Evolutionary conservation across 1,139 yeast genomes (phyloP), one percentile per base, ranked within the genome.

Genomic region (Schwanniomyces etchellsii): DNA sequence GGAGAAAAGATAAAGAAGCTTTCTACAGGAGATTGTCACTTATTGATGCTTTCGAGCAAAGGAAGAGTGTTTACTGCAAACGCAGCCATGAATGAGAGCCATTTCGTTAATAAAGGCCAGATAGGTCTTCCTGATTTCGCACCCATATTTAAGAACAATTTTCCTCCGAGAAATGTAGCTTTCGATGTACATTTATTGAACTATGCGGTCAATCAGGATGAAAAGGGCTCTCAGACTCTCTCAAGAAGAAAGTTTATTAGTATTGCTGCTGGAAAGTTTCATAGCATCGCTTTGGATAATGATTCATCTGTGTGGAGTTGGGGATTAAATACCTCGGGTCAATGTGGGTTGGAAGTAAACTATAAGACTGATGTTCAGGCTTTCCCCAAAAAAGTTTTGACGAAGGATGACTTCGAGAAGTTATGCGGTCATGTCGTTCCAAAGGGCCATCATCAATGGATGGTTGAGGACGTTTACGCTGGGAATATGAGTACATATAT

Each of bases 321-420:
- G 75, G 98, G 98, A 18, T 74, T 74, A 36, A 91, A 91, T 51
- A 63, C 74, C 2, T 74, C 60, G 50, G 97, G 98, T 15, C 91
- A 91, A 49, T 66, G 93, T 37, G 95, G 89, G n/a, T 64, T 74
- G 29, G 77, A 78, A 5, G 78, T 81, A 30, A 64, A 74, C 16
- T 74, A 74, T 46, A 75, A 75, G 34, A 75, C 82, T 9, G 86
- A 82, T 41, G 60, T 70, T 30, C 69, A 81, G 30, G 76, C 94
- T 2, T 71, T 78, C 23, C 97, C 97, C 1, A 71, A 70, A 28
- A 60, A 61, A 36, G 59, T 80, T 4, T 66, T 71, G 14, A 35
- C 38, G 3, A 32, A 36, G n/a, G 34, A 39, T 4, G 59, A 55
- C 30, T 45, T 49, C 28, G 33, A 35, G 10, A 35, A 48, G n/a